A percentile compares a stretch with the other conserved stretches of the same genome.
These are phyloP conservation scores for Rubroboletus satanas DNA, from an alignment of 768 basidiomycete genomes.

Conservation along the genomic window DNA sequence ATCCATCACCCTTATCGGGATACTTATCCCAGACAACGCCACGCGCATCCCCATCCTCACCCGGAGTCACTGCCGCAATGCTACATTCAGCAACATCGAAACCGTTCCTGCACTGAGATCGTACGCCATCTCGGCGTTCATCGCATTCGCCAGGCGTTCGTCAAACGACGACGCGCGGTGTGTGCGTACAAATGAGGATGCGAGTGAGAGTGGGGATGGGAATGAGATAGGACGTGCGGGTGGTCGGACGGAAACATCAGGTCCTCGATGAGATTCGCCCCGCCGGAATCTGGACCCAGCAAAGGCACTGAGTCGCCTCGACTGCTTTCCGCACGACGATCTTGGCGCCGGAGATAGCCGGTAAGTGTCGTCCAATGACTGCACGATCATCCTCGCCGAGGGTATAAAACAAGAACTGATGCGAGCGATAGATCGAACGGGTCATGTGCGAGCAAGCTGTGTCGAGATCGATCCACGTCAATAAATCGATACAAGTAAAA, in stretches of 20 bases:
- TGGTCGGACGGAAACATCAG: slow-evolving; percentile 8
- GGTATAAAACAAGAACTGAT: slow-evolving; percentile 79
- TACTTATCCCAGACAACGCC: slow-evolving; percentile 14
- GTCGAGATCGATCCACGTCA: background rate
- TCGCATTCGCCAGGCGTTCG: slow-evolving; percentile 72
- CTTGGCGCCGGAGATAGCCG: slow-evolving; percentile 53
- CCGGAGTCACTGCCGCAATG: slow-evolving; percentile 15
- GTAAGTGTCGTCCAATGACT: slow-evolving; percentile 59
- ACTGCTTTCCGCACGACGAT: slow-evolving; percentile 73
- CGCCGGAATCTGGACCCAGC: slow-evolving; percentile 13
- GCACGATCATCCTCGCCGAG: slow-evolving; percentile 78
- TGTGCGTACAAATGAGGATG: slow-evolving; percentile 41
- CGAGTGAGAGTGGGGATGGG: background rate
- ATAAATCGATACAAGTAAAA: background rate
- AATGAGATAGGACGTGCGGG: slow-evolving; percentile 1
- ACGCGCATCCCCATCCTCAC: slow-evolving; percentile 3
- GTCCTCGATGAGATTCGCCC: slow-evolving; percentile 26
- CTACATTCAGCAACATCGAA: slow-evolving; percentile 81
- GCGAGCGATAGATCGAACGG: slow-evolving; percentile 73
- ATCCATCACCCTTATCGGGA: slow-evolving; percentile 55
- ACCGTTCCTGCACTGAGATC: slow-evolving; percentile 37
- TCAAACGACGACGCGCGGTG: slow-evolving; percentile 50
- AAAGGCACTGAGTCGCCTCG: slow-evolving; percentile 51
- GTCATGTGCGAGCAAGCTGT: slow-evolving; percentile 66
- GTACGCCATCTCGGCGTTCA: slow-evolving; percentile 60